A percentile compares a stretch with the other conserved stretches of the same genome.
phyloP scores from a whole-genome alignment of 2,329 filamentous ascomycete species.

The Fusarium sterilihyphosum region DNA sequence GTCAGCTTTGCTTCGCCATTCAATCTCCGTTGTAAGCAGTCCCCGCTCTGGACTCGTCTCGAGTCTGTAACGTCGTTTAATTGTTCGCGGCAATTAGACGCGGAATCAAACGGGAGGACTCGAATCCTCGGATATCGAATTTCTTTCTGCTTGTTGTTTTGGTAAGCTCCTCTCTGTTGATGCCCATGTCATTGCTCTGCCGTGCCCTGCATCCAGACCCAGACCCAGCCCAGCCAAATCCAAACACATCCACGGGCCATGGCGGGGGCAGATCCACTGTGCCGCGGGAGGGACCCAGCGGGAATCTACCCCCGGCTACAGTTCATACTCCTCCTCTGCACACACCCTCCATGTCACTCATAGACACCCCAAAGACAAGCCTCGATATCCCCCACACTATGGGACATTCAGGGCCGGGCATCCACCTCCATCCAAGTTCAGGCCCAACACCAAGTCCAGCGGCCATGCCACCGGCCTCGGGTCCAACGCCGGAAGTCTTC shows the following conservation, averaged over 20 bases:
- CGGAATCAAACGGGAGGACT: constrained; percentile 9
- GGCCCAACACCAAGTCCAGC: background rate
- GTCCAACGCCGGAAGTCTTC: constrained; percentile 41
- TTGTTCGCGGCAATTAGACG: constrained; percentile 22
- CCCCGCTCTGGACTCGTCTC: background rate
- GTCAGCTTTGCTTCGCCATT: constrained; percentile 20
- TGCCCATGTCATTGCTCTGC: constrained; percentile 15
- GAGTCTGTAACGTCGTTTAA: constrained; percentile 9
- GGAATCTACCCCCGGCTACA: constrained; percentile 38
- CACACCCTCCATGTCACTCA: constrained; percentile 12
- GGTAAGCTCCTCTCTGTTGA: constrained; percentile 33
- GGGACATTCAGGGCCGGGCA: constrained; percentile 30
- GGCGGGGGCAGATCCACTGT: constrained; percentile 32
- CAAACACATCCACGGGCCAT: constrained; percentile 4
- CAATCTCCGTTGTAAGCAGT: constrained; percentile 23
- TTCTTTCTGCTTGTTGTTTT: constrained; percentile 25
- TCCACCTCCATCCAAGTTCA: constrained; percentile 20
- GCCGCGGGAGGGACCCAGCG: constrained; percentile 32
- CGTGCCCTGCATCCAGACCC: constrained; percentile 20
- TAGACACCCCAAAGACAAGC: constrained; percentile 21
- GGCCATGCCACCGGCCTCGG: constrained; percentile 35
- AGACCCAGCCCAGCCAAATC: background rate
- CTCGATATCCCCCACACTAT: constrained; percentile 27
- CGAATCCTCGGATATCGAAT: constrained; percentile 22
- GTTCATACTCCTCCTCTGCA: constrained; percentile 11